Evolutionary conservation across 495 filamentous ascomycete genomes (phyloP).

Genomic region (Tuber melanosporum): DNA sequence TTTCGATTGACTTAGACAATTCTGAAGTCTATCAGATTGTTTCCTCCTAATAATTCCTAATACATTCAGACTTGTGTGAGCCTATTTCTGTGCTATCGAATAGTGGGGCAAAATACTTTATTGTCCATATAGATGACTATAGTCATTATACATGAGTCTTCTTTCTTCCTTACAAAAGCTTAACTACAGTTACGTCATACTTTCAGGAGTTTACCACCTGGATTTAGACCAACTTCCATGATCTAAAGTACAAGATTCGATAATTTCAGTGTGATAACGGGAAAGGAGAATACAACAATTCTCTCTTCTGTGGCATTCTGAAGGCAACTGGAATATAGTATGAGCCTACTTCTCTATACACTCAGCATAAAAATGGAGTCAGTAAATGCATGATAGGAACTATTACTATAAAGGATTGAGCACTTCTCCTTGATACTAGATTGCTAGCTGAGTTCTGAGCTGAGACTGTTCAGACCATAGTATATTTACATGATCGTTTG

Average conservation of each 20-base stretch:
- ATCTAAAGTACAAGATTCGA: background rate
- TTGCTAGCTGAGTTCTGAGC: background rate
- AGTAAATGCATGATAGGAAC: background rate
- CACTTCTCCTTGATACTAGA: background rate
- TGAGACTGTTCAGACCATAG: background rate
- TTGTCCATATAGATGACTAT: constrained; percentile 11
- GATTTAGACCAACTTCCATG: background rate
- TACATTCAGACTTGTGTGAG: no score
- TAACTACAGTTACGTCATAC: no score
- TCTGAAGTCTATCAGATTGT: no score
- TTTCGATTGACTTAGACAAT: no score
- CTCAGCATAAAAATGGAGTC: background rate
- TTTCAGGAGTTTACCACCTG: constrained; percentile 4
- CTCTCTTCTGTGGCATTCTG: background rate
- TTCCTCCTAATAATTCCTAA: no score
- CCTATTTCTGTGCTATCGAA: background rate
- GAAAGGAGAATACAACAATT: constrained; percentile 14
- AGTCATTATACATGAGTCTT: background rate
- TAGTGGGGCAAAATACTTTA: constrained; percentile 1
- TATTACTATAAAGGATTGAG: background rate
- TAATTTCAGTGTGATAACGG: constrained; percentile 12
- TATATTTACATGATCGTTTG: background rate
- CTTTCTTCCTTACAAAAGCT: background rate
- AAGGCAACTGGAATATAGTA: background rate
- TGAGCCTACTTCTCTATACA: background rate